phyloP scores from a whole-genome alignment of 148 eudicot species.

The Suaeda aralocaspica region DNA sequence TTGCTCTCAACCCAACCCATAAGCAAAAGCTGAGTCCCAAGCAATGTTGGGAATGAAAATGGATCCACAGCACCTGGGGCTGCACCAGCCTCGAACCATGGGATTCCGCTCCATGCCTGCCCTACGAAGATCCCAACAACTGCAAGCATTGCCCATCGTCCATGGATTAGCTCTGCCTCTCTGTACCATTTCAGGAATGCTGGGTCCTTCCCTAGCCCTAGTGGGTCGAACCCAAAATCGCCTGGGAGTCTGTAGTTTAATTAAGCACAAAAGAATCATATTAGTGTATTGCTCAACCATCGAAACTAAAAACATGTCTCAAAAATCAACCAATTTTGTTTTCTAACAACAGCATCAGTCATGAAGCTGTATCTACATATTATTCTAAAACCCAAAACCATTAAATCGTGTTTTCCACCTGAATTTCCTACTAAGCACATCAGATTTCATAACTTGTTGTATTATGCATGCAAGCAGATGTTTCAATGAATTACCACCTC shows the following conservation, averaged over 20 bases:
- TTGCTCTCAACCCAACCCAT: slow-evolving; percentile 99
- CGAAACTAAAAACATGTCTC: neutral
- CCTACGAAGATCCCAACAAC: slow-evolving; percentile 94
- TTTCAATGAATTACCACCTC: too few relatives aligned
- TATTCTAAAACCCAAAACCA: too few relatives aligned
- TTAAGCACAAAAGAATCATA: neutral
- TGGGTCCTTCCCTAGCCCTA: slow-evolving; percentile 96
- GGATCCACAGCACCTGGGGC: slow-evolving; percentile 90
- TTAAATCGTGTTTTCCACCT: too few relatives aligned
- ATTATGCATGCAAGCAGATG: too few relatives aligned
- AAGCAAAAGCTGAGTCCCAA: slow-evolving; percentile 89
- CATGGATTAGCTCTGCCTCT: slow-evolving; percentile 97
- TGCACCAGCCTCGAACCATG: slow-evolving; percentile 97
- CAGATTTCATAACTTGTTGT: neutral
- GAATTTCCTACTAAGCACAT: too few relatives aligned
- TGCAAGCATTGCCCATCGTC: slow-evolving; percentile 96
- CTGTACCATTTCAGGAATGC: slow-evolving; percentile 97
- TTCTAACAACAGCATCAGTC: too few relatives aligned
- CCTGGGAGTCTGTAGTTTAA: slow-evolving; percentile 85
- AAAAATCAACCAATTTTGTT: neutral
- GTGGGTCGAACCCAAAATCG: slow-evolving; percentile 93
- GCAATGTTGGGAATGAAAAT: slow-evolving; percentile 74
- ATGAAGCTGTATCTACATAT: too few relatives aligned
- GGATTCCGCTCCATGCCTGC: slow-evolving; percentile 89
- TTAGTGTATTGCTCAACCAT: neutral